These are phyloP conservation scores for Metschnikowia lachancei DNA, from an alignment of 805 yeast species.

Conservation along the genomic window DNA sequence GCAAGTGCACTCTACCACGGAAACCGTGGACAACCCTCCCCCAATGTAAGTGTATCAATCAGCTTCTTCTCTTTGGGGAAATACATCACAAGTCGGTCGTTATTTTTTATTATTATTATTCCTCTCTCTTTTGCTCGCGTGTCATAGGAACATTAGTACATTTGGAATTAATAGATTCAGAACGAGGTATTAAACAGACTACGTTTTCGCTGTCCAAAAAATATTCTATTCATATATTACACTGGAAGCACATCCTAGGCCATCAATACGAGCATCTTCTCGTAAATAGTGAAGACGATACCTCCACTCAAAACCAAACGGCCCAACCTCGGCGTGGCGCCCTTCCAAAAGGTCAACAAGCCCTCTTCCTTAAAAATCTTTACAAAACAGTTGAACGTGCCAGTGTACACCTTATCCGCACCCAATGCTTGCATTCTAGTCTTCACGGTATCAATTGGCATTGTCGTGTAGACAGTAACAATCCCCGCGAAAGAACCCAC, in stretches of 20 bases:
- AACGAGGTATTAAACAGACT: too few species aligned
- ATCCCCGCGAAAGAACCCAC: conserved; percentile 91
- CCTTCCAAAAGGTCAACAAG: conserved; percentile 89
- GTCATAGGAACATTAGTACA: neutral
- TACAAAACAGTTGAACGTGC: conserved; percentile 79
- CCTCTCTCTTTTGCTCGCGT: neutral
- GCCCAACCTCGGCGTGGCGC: conserved; percentile 96
- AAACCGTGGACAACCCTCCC: conserved; percentile 10
- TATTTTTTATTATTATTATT: neutral
- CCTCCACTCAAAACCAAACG: conserved; percentile 93
- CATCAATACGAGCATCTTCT: conserved; percentile 72
- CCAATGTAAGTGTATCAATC: neutral
- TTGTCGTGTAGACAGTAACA: conserved; percentile 85
- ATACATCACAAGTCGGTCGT: neutral
- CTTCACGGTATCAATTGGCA: conserved; percentile 95
- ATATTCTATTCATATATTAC: neutral
- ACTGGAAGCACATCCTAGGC: conserved; percentile 19
- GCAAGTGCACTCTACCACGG: conserved; percentile 17
- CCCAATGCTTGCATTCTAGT: conserved; percentile 96
- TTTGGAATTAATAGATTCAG: neutral
- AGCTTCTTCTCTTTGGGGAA: too few species aligned
- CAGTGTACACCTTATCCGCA: conserved; percentile 63
- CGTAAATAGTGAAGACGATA: conserved; percentile 94
- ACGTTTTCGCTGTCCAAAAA: too few species aligned
- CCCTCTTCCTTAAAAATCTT: conserved; percentile 86